A percentile compares a stretch with the other conserved stretches of the same genome.
phyloP scores from a whole-genome alignment of 2,329 filamentous ascomycete species.

The Ascochyta koolunga region DNA sequence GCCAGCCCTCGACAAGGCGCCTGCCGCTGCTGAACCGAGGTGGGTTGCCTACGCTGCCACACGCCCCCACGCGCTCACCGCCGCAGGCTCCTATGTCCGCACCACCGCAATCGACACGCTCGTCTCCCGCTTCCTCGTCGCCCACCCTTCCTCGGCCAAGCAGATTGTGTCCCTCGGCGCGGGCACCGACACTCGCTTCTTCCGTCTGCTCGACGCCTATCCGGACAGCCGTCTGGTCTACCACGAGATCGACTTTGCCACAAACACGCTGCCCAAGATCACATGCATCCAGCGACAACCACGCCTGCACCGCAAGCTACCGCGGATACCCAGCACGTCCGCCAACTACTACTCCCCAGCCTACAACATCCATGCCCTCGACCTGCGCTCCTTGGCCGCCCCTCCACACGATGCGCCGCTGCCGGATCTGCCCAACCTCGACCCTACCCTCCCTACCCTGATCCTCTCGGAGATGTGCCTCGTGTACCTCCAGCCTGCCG shows the following conservation, averaged over 20 bases:
- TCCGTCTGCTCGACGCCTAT: constrained; percentile 68
- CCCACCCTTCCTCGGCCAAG: constrained; percentile 51
- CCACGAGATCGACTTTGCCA: constrained; percentile 89
- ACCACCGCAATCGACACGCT: constrained; percentile 83
- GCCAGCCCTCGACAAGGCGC: constrained; percentile 63
- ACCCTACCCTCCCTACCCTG: constrained; percentile 72
- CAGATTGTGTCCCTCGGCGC: constrained; percentile 94
- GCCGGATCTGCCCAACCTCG: constrained; percentile 53
- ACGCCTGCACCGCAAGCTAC: constrained; percentile 36
- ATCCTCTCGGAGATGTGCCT: constrained; percentile 95
- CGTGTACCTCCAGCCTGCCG: constrained; percentile 76
- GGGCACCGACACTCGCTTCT: constrained; percentile 88
- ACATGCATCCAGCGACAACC: constrained; percentile 43
- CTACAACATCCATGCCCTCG: constrained; percentile 64
- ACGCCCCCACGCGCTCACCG: constrained; percentile 1
- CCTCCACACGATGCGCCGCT: constrained; percentile 23
- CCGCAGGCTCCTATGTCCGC: constrained; percentile 84
- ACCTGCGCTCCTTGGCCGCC: constrained; percentile 67
- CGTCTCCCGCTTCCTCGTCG: constrained; percentile 71
- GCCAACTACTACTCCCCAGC: constrained; percentile 56
- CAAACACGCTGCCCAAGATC: constrained; percentile 73
- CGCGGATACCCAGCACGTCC: constrained; percentile 28
- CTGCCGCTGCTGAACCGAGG: constrained; percentile 95
- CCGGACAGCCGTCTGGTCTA: constrained; percentile 66
- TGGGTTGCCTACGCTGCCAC: constrained; percentile 46